Base-by-base conservation (phyloP, 2,329 filamentous ascomycete species). In the Fusarium lateritium region DNA sequence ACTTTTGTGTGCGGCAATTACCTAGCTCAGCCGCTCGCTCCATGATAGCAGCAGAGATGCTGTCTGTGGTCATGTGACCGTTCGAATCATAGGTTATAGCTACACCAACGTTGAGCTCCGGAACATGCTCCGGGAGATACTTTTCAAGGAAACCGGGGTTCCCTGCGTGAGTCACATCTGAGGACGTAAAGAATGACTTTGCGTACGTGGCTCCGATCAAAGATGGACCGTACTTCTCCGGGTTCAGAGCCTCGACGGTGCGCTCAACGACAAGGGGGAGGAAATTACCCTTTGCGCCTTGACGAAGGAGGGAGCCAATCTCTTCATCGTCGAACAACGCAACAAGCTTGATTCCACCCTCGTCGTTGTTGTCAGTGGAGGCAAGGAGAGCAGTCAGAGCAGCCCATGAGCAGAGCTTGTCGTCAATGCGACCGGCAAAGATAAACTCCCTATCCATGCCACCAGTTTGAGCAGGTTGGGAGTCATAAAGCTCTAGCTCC, bases 251-350 rank as follows among this genome's bases (percentile, higher is more conserved):
- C 78, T 97, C 94, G 56, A 94, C 88, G 57, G 94, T 89, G 65
- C 95, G 92, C 81, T 97, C 93, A 61, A 98, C 87, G 24, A 91
- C 88, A 38, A 87, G 86, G 40, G 93, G 92, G 59, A 98, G 86
- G 83, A 98, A 97, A 83, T 98, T 98, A 57, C 93, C 91, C 54
- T 88, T 87, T 7, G 96, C 96, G 64, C 96, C 96, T 82, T 98
- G 95, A 57, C 95, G 92, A 51, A 98, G 88, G 10, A 94, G 85
- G 26, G 92, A 97, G 64, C 96, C 96, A 65, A 99, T 97, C 80
- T 99, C 96, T 80, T 99, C 96, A 75, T 98, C 92, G 77, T 98
- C 96, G 76, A 98, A 98, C 73, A 98, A 90, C n/a, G 92, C 94
- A 36, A 96, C 93, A 56, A 98, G 85, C 81, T 97, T 97, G 80